Evolutionary conservation across 2,329 filamentous ascomycete species (phyloP), one percentile per base, ranked within the genome.

Genomic region (Cadophora malorum): DNA sequence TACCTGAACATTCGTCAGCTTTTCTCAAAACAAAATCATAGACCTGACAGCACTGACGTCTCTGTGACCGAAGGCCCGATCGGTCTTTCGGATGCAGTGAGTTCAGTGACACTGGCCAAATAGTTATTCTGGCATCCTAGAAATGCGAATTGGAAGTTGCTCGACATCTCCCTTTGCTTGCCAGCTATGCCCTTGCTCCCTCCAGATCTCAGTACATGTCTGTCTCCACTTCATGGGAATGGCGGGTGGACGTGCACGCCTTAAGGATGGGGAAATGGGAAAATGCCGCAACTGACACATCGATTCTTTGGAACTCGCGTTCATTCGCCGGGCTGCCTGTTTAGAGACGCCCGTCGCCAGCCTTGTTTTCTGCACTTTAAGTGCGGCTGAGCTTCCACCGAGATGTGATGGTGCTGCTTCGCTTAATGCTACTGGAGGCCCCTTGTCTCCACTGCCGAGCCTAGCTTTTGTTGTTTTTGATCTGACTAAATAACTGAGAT

Each of bases 121-220:
- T 68, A 68, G 19, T 68, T 68, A 49, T 68, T 63, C 38, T 68
- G 45, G n/a, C 28, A 63, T 45, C 62, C 66, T 9, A 68, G 21
- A 49, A 68, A 65, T 33, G 62, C 31, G 47, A 68, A 65, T 49
- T 65, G 53, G 33, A 68, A 68, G 50, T 53, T 65, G 23, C 52
- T 47, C 19, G 62, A 38, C 66, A 68, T 68, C 4, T 21, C 55
- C 38, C 1, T 21, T n/a, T 58, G 8, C 19, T 23, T 21, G 55
- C 33, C 33, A 58, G 33, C 55, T n/a, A 21, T 38, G 19, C 31
- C 31, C 55, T 58, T 38, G 31, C 21, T 23, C 28, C 9, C 55
- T 3, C 9, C 16, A 19, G 8, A 3, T 16, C 8, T 10, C 19
- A 35, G 10, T 10, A 14, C 35, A 38, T 23, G 12, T 23, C 16